Evolutionary conservation across 129 eudicot genomes (phyloP).

Genomic region (Rutidosis leptorrhynchoides): DNA sequence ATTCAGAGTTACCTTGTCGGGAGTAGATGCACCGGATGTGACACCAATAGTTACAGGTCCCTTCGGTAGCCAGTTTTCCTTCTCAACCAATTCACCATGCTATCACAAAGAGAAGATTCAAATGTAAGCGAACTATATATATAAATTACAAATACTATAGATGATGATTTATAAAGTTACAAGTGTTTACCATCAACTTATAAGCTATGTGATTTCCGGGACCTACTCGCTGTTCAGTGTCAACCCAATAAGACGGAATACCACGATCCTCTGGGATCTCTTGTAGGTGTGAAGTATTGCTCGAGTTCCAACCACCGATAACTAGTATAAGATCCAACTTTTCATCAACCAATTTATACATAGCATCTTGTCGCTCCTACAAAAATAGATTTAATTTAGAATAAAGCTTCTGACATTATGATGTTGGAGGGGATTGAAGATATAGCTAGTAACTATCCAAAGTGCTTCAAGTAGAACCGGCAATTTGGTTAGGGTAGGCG

Average conservation of each 20-base stretch:
- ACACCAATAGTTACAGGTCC: slow-evolving; percentile 81
- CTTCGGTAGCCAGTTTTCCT: slow-evolving; percentile 76
- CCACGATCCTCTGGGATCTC: slow-evolving; percentile 93
- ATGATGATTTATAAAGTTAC: not conserved
- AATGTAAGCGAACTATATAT: not conserved
- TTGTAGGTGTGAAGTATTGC: slow-evolving; percentile 91
- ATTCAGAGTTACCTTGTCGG: slow-evolving; percentile 61
- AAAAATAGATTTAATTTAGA: not conserved
- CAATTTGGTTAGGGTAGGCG: not conserved
- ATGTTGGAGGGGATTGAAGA: not conserved
- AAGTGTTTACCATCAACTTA: slow-evolving; percentile 53
- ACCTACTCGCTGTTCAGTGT: slow-evolving; percentile 76
- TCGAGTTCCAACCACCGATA: slow-evolving; percentile 93
- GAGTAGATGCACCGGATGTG: slow-evolving; percentile 95
- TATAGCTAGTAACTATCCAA: not conserved
- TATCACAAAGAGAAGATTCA: slow-evolving; percentile 23
- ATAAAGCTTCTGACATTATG: not conserved
- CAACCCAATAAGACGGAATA: slow-evolving; percentile 92
- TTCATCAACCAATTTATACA: slow-evolving; percentile 83
- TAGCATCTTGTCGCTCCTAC: slow-evolving; percentile 96
- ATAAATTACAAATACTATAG: not conserved
- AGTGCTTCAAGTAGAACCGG: not conserved
- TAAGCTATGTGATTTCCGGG: slow-evolving; percentile 70
- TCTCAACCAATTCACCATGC: slow-evolving; percentile 95
- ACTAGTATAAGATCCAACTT: slow-evolving; percentile 70